These are phyloP conservation scores for Xylariaceae sp. DNA, from an alignment of 2,329 filamentous ascomycete species.

Conservation along the genomic window DNA sequence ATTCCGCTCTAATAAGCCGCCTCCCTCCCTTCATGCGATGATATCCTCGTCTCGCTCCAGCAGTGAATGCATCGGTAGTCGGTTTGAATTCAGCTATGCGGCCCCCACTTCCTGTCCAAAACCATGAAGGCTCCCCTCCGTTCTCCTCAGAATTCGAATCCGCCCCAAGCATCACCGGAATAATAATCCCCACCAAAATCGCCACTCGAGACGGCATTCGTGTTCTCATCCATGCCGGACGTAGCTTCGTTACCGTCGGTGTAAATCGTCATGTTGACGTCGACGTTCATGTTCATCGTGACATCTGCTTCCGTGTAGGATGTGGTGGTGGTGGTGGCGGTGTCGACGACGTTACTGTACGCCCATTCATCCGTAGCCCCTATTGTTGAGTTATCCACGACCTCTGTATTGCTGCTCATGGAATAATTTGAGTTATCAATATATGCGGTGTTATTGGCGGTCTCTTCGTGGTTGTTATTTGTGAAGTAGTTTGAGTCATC, in stretches of 20 bases:
- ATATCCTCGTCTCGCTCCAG: no score
- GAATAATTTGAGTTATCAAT: constrained; percentile 9
- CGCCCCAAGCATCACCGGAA: constrained; percentile 26
- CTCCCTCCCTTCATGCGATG: no score
- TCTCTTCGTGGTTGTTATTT: constrained; percentile 9
- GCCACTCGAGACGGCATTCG: constrained; percentile 13
- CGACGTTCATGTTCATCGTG: constrained; percentile 12
- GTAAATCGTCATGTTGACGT: constrained; percentile 7
- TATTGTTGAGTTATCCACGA: constrained; percentile 1
- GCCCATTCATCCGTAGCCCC: background rate
- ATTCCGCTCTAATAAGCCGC: no score
- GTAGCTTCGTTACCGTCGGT: constrained; percentile 2
- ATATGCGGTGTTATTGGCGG: constrained; percentile 13
- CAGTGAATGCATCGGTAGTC: no score
- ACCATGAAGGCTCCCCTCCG: background rate
- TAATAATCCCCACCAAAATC: constrained; percentile 20
- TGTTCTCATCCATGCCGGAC: constrained; percentile 18
- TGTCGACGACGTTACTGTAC: background rate
- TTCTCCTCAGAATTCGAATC: constrained; percentile 2
- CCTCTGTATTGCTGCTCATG: constrained; percentile 4
- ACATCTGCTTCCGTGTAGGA: constrained; percentile 3
- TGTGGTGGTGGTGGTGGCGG: background rate
- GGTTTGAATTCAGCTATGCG: no score
- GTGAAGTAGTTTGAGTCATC: constrained; percentile 10
- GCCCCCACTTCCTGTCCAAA: no score